Evolutionary conservation across 306 rosid species (phyloP).

Genomic region (Oemleria cerasiformis): DNA sequence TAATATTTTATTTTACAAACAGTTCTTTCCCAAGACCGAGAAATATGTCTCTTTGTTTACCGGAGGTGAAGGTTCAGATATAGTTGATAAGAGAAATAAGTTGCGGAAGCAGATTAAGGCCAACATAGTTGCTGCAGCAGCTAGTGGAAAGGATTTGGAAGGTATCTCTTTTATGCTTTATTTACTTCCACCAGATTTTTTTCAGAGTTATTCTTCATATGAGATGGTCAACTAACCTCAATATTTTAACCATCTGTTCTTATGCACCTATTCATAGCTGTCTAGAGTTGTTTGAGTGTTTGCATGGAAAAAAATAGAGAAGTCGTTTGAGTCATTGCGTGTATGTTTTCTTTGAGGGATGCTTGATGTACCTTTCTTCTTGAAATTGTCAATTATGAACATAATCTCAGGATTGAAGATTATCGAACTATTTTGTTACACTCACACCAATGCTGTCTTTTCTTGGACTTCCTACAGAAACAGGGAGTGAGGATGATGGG

Average conservation of each 20-base stretch:
- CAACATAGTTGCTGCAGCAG: conserved; percentile 75
- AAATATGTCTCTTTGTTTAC: conserved; percentile 80
- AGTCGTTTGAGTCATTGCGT: not conserved
- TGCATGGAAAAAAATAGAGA: not conserved
- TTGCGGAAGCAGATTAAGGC: conserved; percentile 82
- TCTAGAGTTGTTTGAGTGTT: not conserved
- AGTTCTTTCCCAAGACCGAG: conserved; percentile 98
- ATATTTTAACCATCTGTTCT: not conserved
- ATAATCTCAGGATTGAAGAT: not conserved
- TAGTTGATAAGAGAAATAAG: conserved; percentile 67
- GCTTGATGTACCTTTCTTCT: not conserved
- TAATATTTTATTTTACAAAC: conserved; percentile 29
- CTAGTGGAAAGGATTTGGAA: conserved; percentile 94
- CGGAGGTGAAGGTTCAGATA: conserved; percentile 63
- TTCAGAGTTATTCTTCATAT: not conserved
- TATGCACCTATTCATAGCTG: not conserved
- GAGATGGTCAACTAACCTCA: not conserved
- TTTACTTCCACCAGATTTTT: not conserved
- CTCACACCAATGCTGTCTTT: not conserved
- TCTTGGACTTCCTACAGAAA: conserved; percentile 51
- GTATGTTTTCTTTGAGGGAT: not conserved
- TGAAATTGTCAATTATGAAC: not conserved
- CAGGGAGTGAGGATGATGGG: conserved; percentile 98
- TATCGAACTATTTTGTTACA: not conserved
- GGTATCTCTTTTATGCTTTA: conserved; percentile 37